Evolutionary conservation across 139 green algal genomes (phyloP), one percentile per base, ranked within the genome.

Genomic region (Desmodesmus armatus): DNA sequence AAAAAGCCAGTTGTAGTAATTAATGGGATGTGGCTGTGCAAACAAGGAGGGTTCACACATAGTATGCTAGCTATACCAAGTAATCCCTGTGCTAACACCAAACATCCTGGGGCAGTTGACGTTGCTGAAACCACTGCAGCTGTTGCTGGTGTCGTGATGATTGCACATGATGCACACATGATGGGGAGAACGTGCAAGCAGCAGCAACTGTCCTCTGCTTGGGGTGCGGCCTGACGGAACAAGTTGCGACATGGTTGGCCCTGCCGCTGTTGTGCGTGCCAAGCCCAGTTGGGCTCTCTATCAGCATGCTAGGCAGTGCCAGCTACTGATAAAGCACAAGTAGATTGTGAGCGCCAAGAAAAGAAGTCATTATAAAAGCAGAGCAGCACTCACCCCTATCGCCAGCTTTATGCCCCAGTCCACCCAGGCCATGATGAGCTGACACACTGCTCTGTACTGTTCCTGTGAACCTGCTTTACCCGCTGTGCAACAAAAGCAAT

Each of bases 301-400:
- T 33, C 60, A 69, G 60, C 9, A 27, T n/a, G 25, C 60, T 13
- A 25, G 25, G 5, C 23, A 37, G 21, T 31, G 60, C 9, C 21
- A 69, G 60, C 25, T 69, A 69, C 5, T 39, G 60, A 15, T 3
- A 19, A 69, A 37, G 4, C 31, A 25, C 5, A 69, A n/a, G 9
- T 69, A 15, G 31, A 27, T 69, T 25, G 60, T 37, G 1, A 25
- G 33, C 23, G 33, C 25, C 60, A 27, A 31, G 31, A 23, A 44
- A 33, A 13, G 13, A 55, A 13, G 47, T 7, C 47, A 55, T 55
- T 55, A 55, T 55, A 7, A 55, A 55, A 13, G 47, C 47, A 55
- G 47, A 55, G 13, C 47, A 55, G 66, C 66, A 63, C 66, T 9
- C 66, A 75, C 66, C 66, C 66, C 66, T n/a, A 44, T 4, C 66